Evolutionary conservation across 2,329 filamentous ascomycete species (phyloP).

Genomic region (Calycina herbarum): DNA sequence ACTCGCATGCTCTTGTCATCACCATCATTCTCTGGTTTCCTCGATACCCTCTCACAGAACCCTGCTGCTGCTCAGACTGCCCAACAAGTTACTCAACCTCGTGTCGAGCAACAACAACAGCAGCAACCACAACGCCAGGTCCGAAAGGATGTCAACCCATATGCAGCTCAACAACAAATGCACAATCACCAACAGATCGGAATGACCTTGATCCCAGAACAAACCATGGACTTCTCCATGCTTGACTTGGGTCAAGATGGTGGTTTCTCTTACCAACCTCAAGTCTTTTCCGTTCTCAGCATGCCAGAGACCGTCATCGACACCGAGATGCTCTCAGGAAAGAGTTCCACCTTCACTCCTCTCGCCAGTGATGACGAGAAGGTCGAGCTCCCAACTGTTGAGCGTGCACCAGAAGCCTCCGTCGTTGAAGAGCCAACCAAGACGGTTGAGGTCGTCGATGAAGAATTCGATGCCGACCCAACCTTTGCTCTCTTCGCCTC

Average conservation of each 20-base stretch:
- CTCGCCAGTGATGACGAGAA: constrained; percentile 47
- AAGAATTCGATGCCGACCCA: constrained; percentile 63
- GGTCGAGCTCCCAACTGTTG: constrained; percentile 49
- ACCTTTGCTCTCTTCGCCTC: constrained; percentile 62
- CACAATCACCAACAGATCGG: constrained; percentile 68
- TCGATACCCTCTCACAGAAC: constrained; percentile 68
- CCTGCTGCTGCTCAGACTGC: constrained; percentile 46
- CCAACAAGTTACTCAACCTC: constrained; percentile 37
- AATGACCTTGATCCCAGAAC: constrained; percentile 82
- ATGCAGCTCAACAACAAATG: constrained; percentile 51
- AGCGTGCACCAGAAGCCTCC: constrained; percentile 39
- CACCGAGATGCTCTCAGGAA: constrained; percentile 66
- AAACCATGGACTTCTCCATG: constrained; percentile 71
- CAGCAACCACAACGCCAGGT: constrained; percentile 52
- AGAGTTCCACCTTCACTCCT: constrained; percentile 56
- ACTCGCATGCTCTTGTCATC: constrained; percentile 81
- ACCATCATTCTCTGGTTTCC: constrained; percentile 78
- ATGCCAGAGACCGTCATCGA: constrained; percentile 59
- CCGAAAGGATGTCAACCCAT: constrained; percentile 67
- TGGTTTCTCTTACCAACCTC: constrained; percentile 62
- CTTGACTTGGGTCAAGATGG: constrained; percentile 60
- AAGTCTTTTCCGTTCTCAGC: constrained; percentile 72
- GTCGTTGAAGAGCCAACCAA: constrained; percentile 18
- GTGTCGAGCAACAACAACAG: constrained; percentile 40
- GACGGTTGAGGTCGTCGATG: constrained; percentile 42